A percentile compares a stretch with the other conserved stretches of the same genome.
Evolutionary conservation across 1,139 yeast species (phyloP).

Genomic region (Saccharomyces hybrid): DNA sequence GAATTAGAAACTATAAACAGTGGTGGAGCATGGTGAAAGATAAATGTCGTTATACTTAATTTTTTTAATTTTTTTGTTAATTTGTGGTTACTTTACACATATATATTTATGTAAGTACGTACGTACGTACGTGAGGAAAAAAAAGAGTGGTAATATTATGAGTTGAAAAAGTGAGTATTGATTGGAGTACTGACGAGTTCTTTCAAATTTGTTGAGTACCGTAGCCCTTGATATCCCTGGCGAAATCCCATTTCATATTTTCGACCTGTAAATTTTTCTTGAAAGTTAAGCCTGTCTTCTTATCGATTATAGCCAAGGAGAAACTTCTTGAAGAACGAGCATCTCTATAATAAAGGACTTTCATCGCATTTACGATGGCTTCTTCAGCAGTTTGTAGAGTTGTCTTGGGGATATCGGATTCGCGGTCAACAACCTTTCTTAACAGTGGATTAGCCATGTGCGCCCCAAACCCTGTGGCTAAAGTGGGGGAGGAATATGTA

Average conservation of each 20-base stretch:
- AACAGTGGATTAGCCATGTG: conserved; percentile 88
- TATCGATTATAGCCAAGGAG: conserved; percentile 69
- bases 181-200: no score
- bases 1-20: conserved; percentile 66
- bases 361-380: conserved; percentile 79
- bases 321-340: conserved; percentile 88
- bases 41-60: conserved; percentile 2
- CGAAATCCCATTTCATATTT: conserved; percentile 86
- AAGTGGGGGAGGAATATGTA: conserved; percentile 75
- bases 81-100: not conserved
- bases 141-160: not conserved
- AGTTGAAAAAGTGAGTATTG: not conserved
- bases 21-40: conserved; percentile 55
- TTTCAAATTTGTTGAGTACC: conserved; percentile 52
- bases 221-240: conserved; percentile 80
- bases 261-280: conserved; percentile 61
- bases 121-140: not conserved
- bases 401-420: conserved; percentile 60
- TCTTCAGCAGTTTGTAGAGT: conserved; percentile 68
- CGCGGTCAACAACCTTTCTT: conserved; percentile 75
- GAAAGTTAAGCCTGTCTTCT: conserved; percentile 50
- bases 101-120: not conserved
- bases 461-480: conserved; percentile 96
- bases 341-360: conserved; percentile 90
- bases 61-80: not conserved